Percentiles rank a stretch among this genome's conserved stretches.
phyloP scores from a whole-genome alignment of 768 basidiomycete genomes.

The Mrakia gelida region DNA sequence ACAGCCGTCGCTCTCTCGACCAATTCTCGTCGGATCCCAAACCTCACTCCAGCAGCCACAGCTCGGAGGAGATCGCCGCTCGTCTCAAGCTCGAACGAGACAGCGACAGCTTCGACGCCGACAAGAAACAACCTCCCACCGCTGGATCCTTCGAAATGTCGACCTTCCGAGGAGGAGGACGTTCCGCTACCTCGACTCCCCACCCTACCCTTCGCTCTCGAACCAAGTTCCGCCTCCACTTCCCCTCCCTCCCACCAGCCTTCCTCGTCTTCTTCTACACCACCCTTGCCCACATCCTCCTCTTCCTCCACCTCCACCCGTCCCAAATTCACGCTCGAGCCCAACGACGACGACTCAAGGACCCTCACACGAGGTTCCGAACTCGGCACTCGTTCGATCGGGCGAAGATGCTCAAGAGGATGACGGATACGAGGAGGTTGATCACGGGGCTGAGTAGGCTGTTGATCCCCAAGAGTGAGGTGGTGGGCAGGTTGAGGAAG shows the following conservation, averaged over 20 bases:
- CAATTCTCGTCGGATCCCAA: neutral
- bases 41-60: neutral
- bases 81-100: neutral
- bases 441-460: conserved; percentile 73
- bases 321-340: conserved; percentile 34
- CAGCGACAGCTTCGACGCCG: neutral
- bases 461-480: conserved; percentile 74
- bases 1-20: neutral
- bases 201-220: neutral
- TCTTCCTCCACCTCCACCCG: conserved; percentile 39
- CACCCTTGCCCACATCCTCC: conserved; percentile 31
- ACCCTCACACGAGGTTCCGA: neutral
- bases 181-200: neutral
- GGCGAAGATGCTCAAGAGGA: conserved; percentile 60
- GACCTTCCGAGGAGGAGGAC: neutral
- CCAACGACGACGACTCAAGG: conserved; percentile 17
- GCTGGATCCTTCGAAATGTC: conserved; percentile 13
- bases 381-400: conserved; percentile 24
- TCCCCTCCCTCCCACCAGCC: neutral
- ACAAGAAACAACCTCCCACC: neutral
- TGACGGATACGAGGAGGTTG: conserved; percentile 70
- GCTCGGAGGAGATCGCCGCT: neutral
- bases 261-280: conserved; percentile 20
- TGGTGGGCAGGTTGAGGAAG: conserved; percentile 73
- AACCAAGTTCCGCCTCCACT: neutral